phyloP scores from a whole-genome alignment of 2,329 filamentous ascomycete genomes.

The Alternaria hordeiaustralica region DNA sequence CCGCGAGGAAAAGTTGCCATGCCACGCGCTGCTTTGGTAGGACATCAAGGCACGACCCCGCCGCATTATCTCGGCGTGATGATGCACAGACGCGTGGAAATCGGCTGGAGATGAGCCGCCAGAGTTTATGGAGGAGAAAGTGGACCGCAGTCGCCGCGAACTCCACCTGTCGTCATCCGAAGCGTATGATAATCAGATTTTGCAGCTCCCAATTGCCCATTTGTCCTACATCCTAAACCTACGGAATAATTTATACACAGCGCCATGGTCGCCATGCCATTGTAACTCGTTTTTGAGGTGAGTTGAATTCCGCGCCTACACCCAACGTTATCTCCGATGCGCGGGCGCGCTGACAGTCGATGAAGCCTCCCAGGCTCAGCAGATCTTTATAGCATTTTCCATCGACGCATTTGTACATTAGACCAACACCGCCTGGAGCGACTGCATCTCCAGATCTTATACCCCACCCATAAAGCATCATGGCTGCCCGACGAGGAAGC shows the following conservation, averaged over 20 bases:
- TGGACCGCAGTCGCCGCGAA: constrained; percentile 17
- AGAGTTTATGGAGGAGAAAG: constrained; percentile 2
- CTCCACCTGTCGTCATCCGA: constrained; percentile 15
- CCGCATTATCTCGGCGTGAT: constrained; percentile 3
- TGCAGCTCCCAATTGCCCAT: constrained; percentile 17
- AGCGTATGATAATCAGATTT: constrained; percentile 16
- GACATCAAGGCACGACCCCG: neutral
- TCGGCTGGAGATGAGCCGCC: neutral
- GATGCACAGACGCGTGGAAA: neutral
- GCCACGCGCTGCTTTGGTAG: neutral
- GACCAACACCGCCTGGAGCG: constrained; percentile 8
- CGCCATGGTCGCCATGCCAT: constrained; percentile 23
- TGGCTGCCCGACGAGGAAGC: constrained; percentile 46
- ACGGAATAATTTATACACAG: constrained; percentile 18
- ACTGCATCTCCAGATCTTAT: neutral
- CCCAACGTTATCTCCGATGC: constrained; percentile 17
- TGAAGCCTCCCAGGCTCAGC: constrained; percentile 18
- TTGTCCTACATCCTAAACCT: constrained; percentile 5
- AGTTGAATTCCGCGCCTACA: neutral
- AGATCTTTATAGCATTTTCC: constrained; percentile 15
- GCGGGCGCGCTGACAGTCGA: constrained; percentile 17
- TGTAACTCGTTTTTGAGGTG: constrained; percentile 20
- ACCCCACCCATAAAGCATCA: constrained; percentile 20
- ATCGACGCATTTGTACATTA: constrained; percentile 9
- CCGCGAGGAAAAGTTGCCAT: neutral